Base-by-base conservation (phyloP, 2,329 filamentous ascomycete genomes). In the Penicillium vulpinum region DNA sequence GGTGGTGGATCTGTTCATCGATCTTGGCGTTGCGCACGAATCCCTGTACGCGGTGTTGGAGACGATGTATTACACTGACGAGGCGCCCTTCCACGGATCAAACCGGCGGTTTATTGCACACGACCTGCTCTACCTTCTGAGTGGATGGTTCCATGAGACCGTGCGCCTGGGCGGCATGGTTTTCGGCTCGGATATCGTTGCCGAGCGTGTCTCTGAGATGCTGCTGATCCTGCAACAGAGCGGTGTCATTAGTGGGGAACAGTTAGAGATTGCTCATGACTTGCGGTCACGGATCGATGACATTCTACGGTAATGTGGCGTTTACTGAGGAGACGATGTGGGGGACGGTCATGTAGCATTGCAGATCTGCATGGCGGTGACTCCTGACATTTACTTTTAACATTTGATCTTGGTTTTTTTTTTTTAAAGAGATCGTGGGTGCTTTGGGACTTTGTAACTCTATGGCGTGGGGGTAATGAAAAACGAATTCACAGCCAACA, bases 1-100 rank as follows among this genome's bases (percentile, higher is more conserved):
- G 85, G 82, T 87, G 2, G 77, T 88, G 18, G 86, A 90, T 67
- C 77, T 88, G 2, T 86, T 90, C 68, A 73, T 89, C 28, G 81
- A 84, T 51, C 79, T 89, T 2, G 80, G 83, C 2, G 82, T 88
- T 18, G 77, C 85, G 0, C 81, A 82, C 58, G 87, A 90, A 66
- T 77, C 79, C 8, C 73, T 90, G 10, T 80, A 89, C 64, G 77
- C 81, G 1, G 82, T 86, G 2, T 75, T 90, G 10, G 87, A 90
- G 68, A 76, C 78, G 28, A 83, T 89, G 73, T 89, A 86, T 75
- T 89, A 88, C 72, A 83, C 83, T 36, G 85, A 88, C 61, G 84
- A 88, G 64, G 77, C 81, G 6, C 87, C 88, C 0, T 90, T 89
- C 71, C 75, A 80, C 35, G 85, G 84, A 5, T 72, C 77, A 4